Conservation (phyloP, 73 alveolate species). For the Paramecium biaurelia region DNA sequence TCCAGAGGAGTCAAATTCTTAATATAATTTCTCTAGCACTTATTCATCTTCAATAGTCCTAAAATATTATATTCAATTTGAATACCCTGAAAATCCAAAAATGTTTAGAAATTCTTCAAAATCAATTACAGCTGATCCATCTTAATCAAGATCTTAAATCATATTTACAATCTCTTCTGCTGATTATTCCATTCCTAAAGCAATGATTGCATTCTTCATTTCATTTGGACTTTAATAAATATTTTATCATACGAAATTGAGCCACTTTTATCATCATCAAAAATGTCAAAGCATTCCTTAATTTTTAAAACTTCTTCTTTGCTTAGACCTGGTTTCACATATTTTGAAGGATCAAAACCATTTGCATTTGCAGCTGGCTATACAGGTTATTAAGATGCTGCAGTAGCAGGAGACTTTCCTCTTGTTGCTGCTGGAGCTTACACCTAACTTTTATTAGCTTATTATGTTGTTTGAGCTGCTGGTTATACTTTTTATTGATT, state of each 20-base stretch:
- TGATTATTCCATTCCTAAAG: slow-evolving; percentile 12
- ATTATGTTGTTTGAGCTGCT: not conserved
- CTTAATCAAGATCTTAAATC: slow-evolving; percentile 47
- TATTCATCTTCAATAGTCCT: slow-evolving; percentile 38
- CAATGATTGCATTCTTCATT: slow-evolving; percentile 39
- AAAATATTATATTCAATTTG: not conserved
- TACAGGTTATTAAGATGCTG: not conserved
- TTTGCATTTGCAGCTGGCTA: not conserved
- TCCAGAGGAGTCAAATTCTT: slow-evolving; percentile 12
- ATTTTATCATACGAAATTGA: slow-evolving; percentile 3
- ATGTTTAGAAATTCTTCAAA: slow-evolving; percentile 54
- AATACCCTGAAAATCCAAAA: slow-evolving; percentile 54
- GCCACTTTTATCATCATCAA: slow-evolving; percentile 76
- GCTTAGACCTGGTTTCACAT: slow-evolving; percentile 68
- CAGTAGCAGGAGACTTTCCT: not conserved
- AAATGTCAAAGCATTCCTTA: slow-evolving; percentile 79
- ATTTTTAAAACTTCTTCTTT: slow-evolving; percentile 72
- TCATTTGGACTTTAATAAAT: not conserved
- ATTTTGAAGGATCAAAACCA: slow-evolving; percentile 67
- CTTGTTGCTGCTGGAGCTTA: not conserved
- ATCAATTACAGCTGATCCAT: slow-evolving; percentile 27
- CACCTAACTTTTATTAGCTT: not conserved
- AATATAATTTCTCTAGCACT: slow-evolving; percentile 32
- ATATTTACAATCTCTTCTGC: slow-evolving; percentile 51
- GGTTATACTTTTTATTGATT: not conserved